A percentile compares a stretch with the other conserved stretches of the same genome.
These are phyloP conservation scores for Achaetomium macrosporum DNA, from an alignment of 2,329 filamentous ascomycete genomes.

Conservation along the genomic window DNA sequence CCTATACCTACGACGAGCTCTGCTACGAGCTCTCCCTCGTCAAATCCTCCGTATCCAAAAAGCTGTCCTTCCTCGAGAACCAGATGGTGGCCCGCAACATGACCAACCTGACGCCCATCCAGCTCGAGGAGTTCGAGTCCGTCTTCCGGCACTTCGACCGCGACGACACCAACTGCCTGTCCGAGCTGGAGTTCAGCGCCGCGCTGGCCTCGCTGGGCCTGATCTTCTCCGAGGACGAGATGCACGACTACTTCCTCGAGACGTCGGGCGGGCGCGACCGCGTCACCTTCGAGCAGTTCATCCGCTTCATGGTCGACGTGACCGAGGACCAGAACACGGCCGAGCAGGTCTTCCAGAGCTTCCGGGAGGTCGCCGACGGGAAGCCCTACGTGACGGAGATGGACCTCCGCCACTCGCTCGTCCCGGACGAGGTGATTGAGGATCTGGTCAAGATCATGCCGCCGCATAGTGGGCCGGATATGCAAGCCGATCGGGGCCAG, in stretches of 20 bases:
- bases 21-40: slow-evolving; percentile 90
- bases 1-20: slow-evolving; percentile 95
- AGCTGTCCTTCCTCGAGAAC: slow-evolving; percentile 93
- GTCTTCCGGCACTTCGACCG: slow-evolving; percentile 98
- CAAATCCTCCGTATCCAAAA: slow-evolving; percentile 88
- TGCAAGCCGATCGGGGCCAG: slow-evolving; percentile 75
- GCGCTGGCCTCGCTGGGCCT: slow-evolving; percentile 90
- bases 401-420: slow-evolving; percentile 87
- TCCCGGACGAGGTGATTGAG: slow-evolving; percentile 95
- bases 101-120: slow-evolving; percentile 97
- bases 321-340: slow-evolving; percentile 98
- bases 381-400: slow-evolving; percentile 99
- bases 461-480: slow-evolving; percentile 72
- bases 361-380: slow-evolving; percentile 93
- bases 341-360: slow-evolving; percentile 96
- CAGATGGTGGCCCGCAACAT: slow-evolving; percentile 97
- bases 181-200: slow-evolving; percentile 92
- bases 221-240: slow-evolving; percentile 95
- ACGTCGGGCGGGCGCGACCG: slow-evolving; percentile 73
- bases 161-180: slow-evolving; percentile 81
- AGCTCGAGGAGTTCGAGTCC: slow-evolving; percentile 96
- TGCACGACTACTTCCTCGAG: slow-evolving; percentile 89
- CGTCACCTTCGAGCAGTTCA: slow-evolving; percentile 97
- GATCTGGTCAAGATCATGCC: slow-evolving; percentile 87
- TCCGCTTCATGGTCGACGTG: slow-evolving; percentile 98